Percentiles rank a stretch among this genome's conserved stretches.
These are phyloP conservation scores for Tylopilus vinaceipallidus DNA, from an alignment of 768 basidiomycete species.

Conservation along the genomic window DNA sequence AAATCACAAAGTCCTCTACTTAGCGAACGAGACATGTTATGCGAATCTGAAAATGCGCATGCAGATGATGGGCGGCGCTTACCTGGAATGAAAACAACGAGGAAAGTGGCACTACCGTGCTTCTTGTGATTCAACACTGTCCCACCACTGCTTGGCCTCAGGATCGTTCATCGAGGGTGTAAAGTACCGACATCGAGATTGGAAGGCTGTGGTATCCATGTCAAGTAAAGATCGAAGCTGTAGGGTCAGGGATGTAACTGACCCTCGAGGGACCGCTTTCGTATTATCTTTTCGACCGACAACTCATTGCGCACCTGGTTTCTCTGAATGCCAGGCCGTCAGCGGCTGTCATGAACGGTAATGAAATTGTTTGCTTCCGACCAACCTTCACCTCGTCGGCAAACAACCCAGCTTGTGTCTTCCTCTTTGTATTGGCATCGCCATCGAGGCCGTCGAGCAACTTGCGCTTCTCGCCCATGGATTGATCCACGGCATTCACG, in stretches of 20 bases:
- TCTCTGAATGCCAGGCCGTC: constrained; percentile 42
- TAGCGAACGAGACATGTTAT: constrained; percentile 11
- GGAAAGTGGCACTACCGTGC: constrained; percentile 30
- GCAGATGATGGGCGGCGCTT: constrained; percentile 12
- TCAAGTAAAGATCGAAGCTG: constrained; percentile 15
- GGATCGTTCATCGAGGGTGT: constrained; percentile 58
- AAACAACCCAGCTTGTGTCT: constrained; percentile 55
- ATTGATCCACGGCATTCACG: constrained; percentile 63
- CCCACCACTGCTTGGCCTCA: constrained; percentile 59
- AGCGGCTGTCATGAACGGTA: constrained; percentile 29
- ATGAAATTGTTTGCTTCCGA: constrained; percentile 35
- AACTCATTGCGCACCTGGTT: constrained; percentile 76
- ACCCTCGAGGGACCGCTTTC: constrained; percentile 71
- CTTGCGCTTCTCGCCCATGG: constrained; percentile 53
- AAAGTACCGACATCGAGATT: constrained; percentile 78
- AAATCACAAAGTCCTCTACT: constrained; percentile 2
- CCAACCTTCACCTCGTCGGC: constrained; percentile 71
- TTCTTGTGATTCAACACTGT: constrained; percentile 37
- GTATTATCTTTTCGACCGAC: constrained; percentile 68
- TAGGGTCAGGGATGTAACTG: constrained; percentile 26
- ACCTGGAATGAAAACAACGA: constrained; percentile 29
- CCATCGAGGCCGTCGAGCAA: constrained; percentile 41
- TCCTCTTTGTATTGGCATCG: constrained; percentile 47
- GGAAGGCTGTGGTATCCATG: constrained; percentile 55
- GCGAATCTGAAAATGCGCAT: constrained; percentile 12